Base-by-base conservation (phyloP, 148 eudicot species). In the Amaranthus cruentus region DNA sequence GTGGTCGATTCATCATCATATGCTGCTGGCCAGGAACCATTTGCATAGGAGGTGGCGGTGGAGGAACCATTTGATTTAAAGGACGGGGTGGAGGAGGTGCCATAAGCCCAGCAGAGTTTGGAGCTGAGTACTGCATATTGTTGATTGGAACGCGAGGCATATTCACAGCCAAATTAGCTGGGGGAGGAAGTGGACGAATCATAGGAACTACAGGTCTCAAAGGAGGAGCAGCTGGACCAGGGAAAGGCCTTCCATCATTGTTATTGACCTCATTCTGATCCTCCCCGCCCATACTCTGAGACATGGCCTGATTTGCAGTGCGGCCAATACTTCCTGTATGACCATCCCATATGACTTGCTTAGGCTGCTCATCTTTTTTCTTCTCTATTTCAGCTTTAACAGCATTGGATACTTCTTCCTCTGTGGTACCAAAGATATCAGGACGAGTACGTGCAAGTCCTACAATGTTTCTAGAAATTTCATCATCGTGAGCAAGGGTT, bases 271-370 rank as follows among this genome's bases (percentile, higher is more conserved):
- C 96, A 75, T 73, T 81, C 54, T 66, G 84, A 78, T 88, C 90
- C 62, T 88, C 95, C 6, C 84, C 87, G 43, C 65, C 83, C 70
- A 73, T 75, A 68, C 74, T 79, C 75, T 90, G 96, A 53, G 89
- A 85, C 92, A 90, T 83, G 47, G 96, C 96, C 79, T 90, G 96
- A 75, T 83, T 90, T 49, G 96, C 92, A 21, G 96, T 90, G 18
- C 96, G 87, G 6, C 96, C 96, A 76, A 90, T 90, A 80, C 96
- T 90, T 50, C 91, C 96, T 3, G 91, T 83, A 73, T 90, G 96
- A 68, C 96, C 96, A 81, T 90, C 92, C 96, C 96, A 90, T 77
- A 90, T 90, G 68, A 90, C 92, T 85, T 90, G 96, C 84, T 90
- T 90, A 55, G 96, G 96, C 83, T 85, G 90, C 79, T 90, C 96